Base-by-base conservation (phyloP, 2,329 filamentous ascomycete species). In the Aspergillus spinulosporus region DNA sequence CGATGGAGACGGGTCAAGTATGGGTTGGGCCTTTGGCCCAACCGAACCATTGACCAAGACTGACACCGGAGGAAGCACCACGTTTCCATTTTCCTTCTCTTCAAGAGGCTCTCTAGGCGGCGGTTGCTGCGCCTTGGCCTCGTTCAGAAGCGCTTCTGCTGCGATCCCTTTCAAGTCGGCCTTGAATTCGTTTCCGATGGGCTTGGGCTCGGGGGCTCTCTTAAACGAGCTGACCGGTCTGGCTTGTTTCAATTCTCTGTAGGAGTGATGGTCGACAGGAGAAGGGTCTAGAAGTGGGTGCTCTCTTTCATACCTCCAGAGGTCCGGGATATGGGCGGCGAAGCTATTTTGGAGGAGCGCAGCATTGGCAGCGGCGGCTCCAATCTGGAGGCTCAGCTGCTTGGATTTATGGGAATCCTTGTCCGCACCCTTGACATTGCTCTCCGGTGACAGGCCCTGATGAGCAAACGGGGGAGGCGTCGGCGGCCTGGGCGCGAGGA, bases 261-360 rank as follows among this genome's bases (percentile, higher is more conserved):
- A 14, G 8, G 6, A 44, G 39, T 31, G 11, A n/a, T 3, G 12
- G 12, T 47, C 32, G 15, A 44, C 12, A n/a, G 34, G 36, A 15
- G 4, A 37, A 15, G 34, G 34, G 32, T 34, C 39, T 45, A 15
- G 9, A 49, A 14, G 12, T 28, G 21, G 21, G 34, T 46, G 47
- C 21, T 15, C 39, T 39, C 5, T 82, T 56, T 84, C 87, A 66
- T 75, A 42, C 69, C 62, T 74, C 75, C 86, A 86, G 66, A 90
- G 82, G 49, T 91, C 86, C 49, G 83, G 85, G 62, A 79, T 78
- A 67, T 85, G 84, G 66, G 85, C 84, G 67, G 79, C 83, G 76
- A 92, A 31, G 70, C 81, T 78, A 28, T 8, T 12, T 56, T 77
- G 74, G 60, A 93, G 80, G 71, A 93, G 79, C 61, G 90, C 85